Conservation (phyloP, 257 asterid genomes). For the Solanum neorickii region DNA sequence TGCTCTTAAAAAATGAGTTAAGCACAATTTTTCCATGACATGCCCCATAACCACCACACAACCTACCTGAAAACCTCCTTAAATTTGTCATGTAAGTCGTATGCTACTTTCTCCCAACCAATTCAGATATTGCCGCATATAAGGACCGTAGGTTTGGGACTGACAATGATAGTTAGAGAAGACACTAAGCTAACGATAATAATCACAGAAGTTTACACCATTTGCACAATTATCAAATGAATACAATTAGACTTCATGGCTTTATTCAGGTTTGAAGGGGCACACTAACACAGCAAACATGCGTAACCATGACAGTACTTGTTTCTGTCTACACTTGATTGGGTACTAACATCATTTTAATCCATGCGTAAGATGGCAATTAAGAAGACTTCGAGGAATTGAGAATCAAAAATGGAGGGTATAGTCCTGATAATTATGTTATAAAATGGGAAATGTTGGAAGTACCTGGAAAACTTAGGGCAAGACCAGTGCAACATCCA, state of each 20-base stretch:
- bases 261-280: neutral
- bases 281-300: neutral
- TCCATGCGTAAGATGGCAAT: neutral
- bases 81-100: neutral
- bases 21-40: neutral
- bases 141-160: neutral
- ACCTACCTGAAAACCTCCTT: neutral
- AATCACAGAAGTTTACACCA: neutral
- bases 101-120: neutral
- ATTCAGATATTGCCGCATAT: neutral
- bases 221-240: neutral
- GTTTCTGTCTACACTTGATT: neutral
- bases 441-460: neutral
- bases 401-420: neutral
- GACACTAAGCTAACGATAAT: neutral
- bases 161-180: neutral
- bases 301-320: neutral
- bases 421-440: neutral
- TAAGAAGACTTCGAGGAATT: neutral
- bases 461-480: slow-evolving; percentile 81
- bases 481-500: slow-evolving; percentile 97
- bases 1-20: neutral
- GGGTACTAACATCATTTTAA: neutral
- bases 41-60: neutral
- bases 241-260: neutral